These are phyloP conservation scores for Globisporangium polare DNA, from an alignment of 352 stramenopile species.

Conservation along the genomic window DNA sequence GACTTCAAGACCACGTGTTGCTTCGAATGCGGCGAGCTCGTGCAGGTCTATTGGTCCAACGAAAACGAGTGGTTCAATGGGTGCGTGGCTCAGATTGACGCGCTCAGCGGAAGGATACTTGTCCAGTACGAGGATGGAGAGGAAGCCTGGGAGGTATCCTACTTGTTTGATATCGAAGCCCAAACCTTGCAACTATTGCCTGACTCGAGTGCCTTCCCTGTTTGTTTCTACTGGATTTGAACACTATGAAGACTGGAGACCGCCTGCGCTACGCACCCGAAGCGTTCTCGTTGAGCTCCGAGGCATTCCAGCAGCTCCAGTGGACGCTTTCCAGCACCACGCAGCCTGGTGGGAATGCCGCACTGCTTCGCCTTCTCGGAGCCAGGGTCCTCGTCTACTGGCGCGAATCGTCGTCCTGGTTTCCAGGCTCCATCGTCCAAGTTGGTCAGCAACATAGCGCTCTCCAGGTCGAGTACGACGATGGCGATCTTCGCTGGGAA, in stretches of 20 bases:
- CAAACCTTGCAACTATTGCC: neutral
- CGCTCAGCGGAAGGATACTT: conserved; percentile 12
- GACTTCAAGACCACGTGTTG: neutral
- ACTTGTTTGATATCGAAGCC: neutral
- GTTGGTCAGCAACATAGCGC: conserved; percentile 2
- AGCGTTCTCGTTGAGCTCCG: neutral
- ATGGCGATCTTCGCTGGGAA: conserved; percentile 47
- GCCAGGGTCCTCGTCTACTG: conserved; percentile 36
- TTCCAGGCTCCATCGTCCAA: conserved; percentile 25
- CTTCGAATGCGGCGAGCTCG: conserved; percentile 20
- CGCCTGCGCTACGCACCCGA: conserved; percentile 13
- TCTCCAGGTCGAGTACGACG: conserved; percentile 43
- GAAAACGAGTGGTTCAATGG: conserved; percentile 49
- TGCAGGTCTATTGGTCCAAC: conserved; percentile 47
- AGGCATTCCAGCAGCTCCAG: conserved; percentile 31
- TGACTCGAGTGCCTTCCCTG: neutral
- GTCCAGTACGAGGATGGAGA: conserved; percentile 54
- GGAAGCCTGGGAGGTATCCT: conserved; percentile 36
- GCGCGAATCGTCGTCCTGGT: conserved; percentile 37
- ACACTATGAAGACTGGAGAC: neutral
- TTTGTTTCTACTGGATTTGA: neutral
- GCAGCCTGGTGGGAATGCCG: neutral
- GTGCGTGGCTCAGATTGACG: conserved; percentile 12
- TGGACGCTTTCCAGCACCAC: conserved; percentile 14
- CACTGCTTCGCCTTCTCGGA: conserved; percentile 8